A percentile compares a stretch with the other conserved stretches of the same genome.
phyloP scores from a whole-genome alignment of 768 basidiomycete species.

The Pleurotus sapidus region DNA sequence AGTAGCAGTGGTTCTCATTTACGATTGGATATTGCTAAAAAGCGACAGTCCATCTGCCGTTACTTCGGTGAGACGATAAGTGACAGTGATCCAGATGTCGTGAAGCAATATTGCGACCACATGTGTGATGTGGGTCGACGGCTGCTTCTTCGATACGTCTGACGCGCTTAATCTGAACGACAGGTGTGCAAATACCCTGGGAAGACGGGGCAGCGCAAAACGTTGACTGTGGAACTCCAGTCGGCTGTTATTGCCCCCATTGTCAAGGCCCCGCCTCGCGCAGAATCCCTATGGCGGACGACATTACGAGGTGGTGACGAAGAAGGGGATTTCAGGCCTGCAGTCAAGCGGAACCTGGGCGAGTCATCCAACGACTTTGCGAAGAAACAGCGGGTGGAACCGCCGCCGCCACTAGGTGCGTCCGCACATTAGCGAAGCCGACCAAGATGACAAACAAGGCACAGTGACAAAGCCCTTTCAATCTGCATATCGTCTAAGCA shows the following conservation, averaged over 20 bases:
- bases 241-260: not conserved
- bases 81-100: conserved; percentile 34
- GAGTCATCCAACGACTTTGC: not conserved
- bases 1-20: conserved; percentile 17
- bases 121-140: conserved; percentile 74
- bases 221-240: conserved; percentile 10
- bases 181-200: conserved; percentile 81
- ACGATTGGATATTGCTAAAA: not conserved
- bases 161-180: not conserved
- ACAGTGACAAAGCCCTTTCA: conserved; percentile 46
- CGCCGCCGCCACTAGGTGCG: conserved; percentile 31
- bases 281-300: not conserved
- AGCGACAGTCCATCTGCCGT: conserved; percentile 62
- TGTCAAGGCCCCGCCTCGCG: not conserved
- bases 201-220: conserved; percentile 49
- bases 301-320: conserved; percentile 7
- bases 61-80: conserved; percentile 78
- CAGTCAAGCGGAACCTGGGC: not conserved
- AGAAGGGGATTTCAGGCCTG: not conserved
- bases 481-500: conserved; percentile 38
- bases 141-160: not conserved
- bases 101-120: conserved; percentile 56
- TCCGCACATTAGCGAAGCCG: not conserved
- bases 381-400: conserved; percentile 23
- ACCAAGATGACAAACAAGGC: not conserved